Conservation (phyloP, 2,329 filamentous ascomycete species). For the Coniochaeta sp. region DNA sequence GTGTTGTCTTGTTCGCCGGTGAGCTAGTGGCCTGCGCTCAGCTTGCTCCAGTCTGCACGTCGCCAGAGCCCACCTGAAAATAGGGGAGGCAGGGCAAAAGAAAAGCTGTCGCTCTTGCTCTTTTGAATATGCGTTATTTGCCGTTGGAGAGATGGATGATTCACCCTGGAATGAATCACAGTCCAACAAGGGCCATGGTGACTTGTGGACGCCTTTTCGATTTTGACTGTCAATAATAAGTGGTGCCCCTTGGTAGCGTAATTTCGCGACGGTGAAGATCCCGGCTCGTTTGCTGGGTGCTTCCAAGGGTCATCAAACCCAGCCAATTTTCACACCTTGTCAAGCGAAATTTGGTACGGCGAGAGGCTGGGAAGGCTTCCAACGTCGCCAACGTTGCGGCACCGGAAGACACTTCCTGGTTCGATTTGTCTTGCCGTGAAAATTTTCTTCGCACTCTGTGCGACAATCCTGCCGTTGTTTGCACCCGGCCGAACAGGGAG, state of each 20-base stretch:
- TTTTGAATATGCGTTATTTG: neutral
- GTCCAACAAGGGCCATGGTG: neutral
- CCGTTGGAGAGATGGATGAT: neutral
- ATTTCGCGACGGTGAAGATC: neutral
- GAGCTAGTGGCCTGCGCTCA: neutral
- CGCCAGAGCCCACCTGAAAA: neutral
- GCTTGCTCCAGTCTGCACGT: neutral
- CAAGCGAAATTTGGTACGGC: neutral
- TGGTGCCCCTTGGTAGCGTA: neutral
- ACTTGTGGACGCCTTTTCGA: neutral
- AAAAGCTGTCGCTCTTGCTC: neutral
- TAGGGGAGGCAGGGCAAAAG: neutral
- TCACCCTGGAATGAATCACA: conserved; percentile 1
- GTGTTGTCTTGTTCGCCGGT: neutral
- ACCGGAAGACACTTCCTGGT: neutral
- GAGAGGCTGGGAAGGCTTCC: neutral
- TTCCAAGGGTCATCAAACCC: neutral
- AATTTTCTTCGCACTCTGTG: neutral
- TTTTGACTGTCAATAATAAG: neutral
- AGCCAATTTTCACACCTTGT: neutral
- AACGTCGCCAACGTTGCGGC: neutral
- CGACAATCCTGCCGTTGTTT: neutral
- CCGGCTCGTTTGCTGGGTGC: neutral
- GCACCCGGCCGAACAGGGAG: neutral
- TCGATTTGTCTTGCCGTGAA: neutral